phyloP scores from a whole-genome alignment of 352 stramenopile species.

The Globisporangium okanoganense region DNA sequence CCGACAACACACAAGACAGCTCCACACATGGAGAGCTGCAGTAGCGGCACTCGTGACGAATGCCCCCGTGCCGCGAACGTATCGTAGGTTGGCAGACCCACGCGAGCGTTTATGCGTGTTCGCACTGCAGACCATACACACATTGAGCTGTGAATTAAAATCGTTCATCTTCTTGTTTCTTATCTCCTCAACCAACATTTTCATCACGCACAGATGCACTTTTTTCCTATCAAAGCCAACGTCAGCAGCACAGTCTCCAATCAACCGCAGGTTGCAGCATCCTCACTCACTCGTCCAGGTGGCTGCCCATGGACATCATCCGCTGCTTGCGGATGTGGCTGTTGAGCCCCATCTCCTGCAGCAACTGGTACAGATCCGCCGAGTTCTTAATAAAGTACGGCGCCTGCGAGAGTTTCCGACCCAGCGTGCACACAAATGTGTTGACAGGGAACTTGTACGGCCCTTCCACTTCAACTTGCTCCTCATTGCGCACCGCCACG shows the following conservation, averaged over 20 bases:
- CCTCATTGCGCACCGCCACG: conserved; percentile 20
- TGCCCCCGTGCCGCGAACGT: no score
- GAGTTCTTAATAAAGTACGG: conserved; percentile 88
- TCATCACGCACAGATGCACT: neutral
- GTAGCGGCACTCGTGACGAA: no score
- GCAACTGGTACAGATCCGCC: conserved; percentile 74
- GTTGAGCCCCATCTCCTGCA: conserved; percentile 84
- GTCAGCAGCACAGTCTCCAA: neutral
- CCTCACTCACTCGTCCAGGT: conserved; percentile 14
- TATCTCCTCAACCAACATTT: neutral
- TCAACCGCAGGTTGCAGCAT: no score
- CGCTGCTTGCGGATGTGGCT: conserved; percentile 75
- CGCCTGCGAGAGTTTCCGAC: conserved; percentile 76
- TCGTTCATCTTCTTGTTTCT: neutral
- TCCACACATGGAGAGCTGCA: no score
- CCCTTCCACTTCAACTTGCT: conserved; percentile 33
- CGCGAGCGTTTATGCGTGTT: no score
- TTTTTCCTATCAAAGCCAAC: neutral
- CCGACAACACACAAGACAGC: neutral
- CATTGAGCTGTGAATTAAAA: neutral
- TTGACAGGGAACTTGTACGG: conserved; percentile 77
- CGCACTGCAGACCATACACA: no score
- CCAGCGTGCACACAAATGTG: conserved; percentile 82
- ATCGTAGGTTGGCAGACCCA: no score
- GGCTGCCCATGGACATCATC: conserved; percentile 49